Base-by-base conservation (phyloP, 2,329 filamentous ascomycete genomes). In the Curvularia lunata region DNA sequence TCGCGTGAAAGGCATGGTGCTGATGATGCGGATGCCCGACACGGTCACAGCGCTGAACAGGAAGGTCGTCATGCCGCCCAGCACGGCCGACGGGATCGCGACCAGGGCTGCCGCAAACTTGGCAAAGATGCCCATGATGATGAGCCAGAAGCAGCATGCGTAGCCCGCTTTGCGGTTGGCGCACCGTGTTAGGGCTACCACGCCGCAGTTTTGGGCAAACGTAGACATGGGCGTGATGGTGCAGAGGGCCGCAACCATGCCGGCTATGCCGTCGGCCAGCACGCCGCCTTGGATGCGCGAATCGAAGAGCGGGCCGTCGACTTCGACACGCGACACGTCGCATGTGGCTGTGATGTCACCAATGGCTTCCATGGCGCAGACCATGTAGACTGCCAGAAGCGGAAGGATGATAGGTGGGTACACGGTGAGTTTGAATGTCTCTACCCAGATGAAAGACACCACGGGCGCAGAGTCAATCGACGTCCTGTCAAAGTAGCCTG, bases 31-130 rank as follows among this genome's bases (percentile, higher is more conserved):
- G 59, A 95, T 86, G 65, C 91, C 91, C 0, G 88, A 90, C 1
- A 92, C 88, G 1, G 90, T 87, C 5, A 95, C 91, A 4, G 89
- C 85, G 58, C 83, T 84, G 79, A 93, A 95, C 21, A 95, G 83
- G 75, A 95, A 95, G 0, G 90, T 92, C 0, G 91, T 83, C 81
- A 83, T 83, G 40, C 81, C 81, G 8, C 81, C 81, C 1, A 83
- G 70, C 0, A 82, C 80, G 1, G 80, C 67, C 9, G 65, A 71
- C 0, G 91, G 91, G 62, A 95, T 94, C 4, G 90, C 85, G 4
- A 91, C 89, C 4, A 95, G 85, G 0, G 90, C 84, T 1, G 91
- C 91, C 0, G 90, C 91, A 66, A 94, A 93, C 76, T 95, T 95
- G 65, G 90, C 86, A 67, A 94, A 92, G 59, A 95, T 80, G 16